phyloP scores from a whole-genome alignment of 192 early-diverging fungal genomes.

The Coemansia umbellata region DNA sequence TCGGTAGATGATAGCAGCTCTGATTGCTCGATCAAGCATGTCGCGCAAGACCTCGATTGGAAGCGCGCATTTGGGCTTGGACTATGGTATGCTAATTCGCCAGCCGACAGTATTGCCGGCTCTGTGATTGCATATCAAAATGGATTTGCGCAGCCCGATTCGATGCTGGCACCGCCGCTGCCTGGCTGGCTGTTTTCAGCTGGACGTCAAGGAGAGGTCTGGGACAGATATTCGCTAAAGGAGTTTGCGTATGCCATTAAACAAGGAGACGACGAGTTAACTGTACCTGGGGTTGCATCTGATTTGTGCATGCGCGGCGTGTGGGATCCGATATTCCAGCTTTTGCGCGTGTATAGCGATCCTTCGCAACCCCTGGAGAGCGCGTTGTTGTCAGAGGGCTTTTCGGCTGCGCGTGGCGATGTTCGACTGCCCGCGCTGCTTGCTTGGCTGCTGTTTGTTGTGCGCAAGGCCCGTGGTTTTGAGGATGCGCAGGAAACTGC shows the following conservation, averaged over 20 bases:
- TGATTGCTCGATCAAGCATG: background rate
- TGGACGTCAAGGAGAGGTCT: no score
- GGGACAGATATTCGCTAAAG: no score
- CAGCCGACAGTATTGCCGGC: conserved; percentile 25
- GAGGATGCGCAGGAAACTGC: conserved; percentile 21
- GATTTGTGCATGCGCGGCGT: conserved; percentile 14
- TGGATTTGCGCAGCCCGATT: background rate
- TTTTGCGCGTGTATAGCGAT: conserved; percentile 62
- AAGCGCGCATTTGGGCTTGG: conserved; percentile 58
- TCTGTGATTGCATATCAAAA: conserved; percentile 19
- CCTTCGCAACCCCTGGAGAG: conserved; percentile 53
- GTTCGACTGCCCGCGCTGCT: conserved; percentile 68
- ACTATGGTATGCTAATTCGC: conserved; percentile 57
- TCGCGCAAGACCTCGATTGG: conserved; percentile 61
- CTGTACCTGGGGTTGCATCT: no score
- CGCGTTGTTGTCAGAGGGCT: conserved; percentile 57
- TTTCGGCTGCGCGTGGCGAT: conserved; percentile 60
- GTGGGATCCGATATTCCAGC: conserved; percentile 69
- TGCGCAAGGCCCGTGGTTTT: conserved; percentile 50
- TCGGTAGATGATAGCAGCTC: background rate
- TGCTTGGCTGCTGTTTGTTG: conserved; percentile 49
- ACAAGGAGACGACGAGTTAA: no score
- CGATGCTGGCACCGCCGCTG: conserved; percentile 27
- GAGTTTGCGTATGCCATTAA: no score
- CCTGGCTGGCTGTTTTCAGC: conserved; percentile 27